Evolutionary conservation across 2,329 filamentous ascomycete genomes (phyloP), one percentile per base, ranked within the genome.

Genomic region (Zalaria sp.): DNA sequence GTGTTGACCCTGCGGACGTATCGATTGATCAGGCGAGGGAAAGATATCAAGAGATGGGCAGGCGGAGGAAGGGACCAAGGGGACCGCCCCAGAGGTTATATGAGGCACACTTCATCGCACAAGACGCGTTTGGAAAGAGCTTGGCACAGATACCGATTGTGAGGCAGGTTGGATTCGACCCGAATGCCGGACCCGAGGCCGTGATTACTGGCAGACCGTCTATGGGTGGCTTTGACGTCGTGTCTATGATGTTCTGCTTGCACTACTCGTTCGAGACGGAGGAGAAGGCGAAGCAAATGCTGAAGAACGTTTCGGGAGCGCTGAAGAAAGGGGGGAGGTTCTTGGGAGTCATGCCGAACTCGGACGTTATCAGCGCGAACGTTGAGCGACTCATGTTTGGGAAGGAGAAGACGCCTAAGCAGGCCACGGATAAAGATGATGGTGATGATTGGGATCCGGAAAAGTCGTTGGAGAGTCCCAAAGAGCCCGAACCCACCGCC

Each of bases 201-300:
- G 67, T 72, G 51, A 66, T 66, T 65, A 83, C 77, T 61, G 79
- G 77, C 34, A 79, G 74, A 63, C 73, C 75, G 46, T 77, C 77
- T 41, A 81, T 81, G 42, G 88, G 89, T 34, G 67, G 68, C 3
- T 98, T 96, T 53, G 91, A 98, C 58, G 83, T 96, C 35, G 89
- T 98, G 48, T 87, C 82, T 57, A 94, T 94, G 77, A 98, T 98
- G 91, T 98, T 98, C 62, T 93, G 87, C 55, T 91, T 98, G 79
- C 91, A 98, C 65, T 98, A 98, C 60, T 88, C 91, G 4, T 98
- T 96, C 52, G 91, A 96, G 66, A 85, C 72, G 40, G 89, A 98
- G 60, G 75, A 77, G 38, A 93, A 94, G 61, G 86, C 89, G 2
- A 77, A 86, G 36, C 83, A 77, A 47, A 96, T 98, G 91, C 72